phyloP scores from a whole-genome alignment of 768 basidiomycete genomes.

The Obba rivulosa region DNA sequence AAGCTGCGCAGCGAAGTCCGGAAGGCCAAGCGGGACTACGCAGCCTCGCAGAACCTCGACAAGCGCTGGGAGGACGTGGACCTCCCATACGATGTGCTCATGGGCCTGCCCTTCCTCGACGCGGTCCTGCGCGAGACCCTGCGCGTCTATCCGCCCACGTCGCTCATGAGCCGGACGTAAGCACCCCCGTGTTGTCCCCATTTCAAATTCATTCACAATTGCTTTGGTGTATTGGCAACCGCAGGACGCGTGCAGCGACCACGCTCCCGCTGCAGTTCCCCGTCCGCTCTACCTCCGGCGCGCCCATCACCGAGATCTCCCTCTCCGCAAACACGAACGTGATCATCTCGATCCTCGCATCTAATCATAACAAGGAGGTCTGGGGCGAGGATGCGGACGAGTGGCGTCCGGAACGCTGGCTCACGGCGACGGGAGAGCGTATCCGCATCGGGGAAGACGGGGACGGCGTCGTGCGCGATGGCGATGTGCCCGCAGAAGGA shows the following conservation, averaged over 20 bases:
- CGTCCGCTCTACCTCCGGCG: constrained; percentile 34
- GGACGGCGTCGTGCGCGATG: constrained; percentile 5
- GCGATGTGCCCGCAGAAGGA: neutral
- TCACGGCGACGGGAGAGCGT: constrained; percentile 18
- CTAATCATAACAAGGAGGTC: constrained; percentile 45
- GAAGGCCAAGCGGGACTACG: constrained; percentile 21
- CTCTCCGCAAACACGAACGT: constrained; percentile 43
- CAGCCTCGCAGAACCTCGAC: neutral
- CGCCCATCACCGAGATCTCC: constrained; percentile 30
- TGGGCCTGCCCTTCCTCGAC: constrained; percentile 41
- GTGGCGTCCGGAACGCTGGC: constrained; percentile 62
- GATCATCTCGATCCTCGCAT: constrained; percentile 33
- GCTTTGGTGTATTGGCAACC: no score
- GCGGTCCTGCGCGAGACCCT: constrained; percentile 38
- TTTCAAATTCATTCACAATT: neutral
- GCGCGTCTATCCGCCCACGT: constrained; percentile 32
- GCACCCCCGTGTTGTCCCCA: neutral
- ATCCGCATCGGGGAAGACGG: neutral
- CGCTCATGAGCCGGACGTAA: constrained; percentile 27
- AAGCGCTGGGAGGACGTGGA: constrained; percentile 24
- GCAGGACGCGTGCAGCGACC: constrained; percentile 19
- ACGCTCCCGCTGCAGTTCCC: constrained; percentile 49
- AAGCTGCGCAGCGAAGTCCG: constrained; percentile 29
- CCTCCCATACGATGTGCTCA: constrained; percentile 35
- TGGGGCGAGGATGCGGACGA: constrained; percentile 57